Conservation (phyloP, 164 flowering plant species). For the Protea cynaroides region DNA sequence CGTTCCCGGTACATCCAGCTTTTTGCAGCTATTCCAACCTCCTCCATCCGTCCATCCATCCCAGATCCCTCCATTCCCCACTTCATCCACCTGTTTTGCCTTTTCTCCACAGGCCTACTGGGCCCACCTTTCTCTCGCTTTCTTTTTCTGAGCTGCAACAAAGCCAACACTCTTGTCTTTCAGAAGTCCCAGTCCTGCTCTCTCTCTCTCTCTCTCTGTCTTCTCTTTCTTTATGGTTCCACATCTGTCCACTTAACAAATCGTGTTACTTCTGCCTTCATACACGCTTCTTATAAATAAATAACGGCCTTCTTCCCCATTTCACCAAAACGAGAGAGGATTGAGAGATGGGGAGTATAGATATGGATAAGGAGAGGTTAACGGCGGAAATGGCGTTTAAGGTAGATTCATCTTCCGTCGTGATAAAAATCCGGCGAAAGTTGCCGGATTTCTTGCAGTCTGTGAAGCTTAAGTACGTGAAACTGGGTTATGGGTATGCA, state of each 20-base stretch:
- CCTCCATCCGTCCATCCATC: too few relatives aligned
- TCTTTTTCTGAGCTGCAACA: too few relatives aligned
- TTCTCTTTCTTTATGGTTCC: too few relatives aligned
- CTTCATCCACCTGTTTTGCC: too few relatives aligned
- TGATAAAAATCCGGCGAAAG: slow-evolving; percentile 60
- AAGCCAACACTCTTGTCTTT: too few relatives aligned
- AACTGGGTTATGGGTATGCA: slow-evolving; percentile 30
- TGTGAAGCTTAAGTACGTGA: slow-evolving; percentile 87
- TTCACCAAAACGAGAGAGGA: not conserved
- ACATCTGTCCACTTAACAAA: not conserved
- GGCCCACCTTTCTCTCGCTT: too few relatives aligned
- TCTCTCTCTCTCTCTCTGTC: too few relatives aligned
- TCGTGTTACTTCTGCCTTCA: slow-evolving; percentile 5
- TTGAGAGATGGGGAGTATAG: slow-evolving; percentile 17
- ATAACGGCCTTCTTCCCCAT: not conserved
- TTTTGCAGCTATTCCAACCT: slow-evolving; percentile 18
- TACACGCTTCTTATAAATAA: slow-evolving; percentile 6
- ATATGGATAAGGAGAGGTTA: slow-evolving; percentile 54
- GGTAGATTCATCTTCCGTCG: slow-evolving; percentile 47
- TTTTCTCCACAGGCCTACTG: too few relatives aligned
- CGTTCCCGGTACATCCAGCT: slow-evolving; percentile 18
- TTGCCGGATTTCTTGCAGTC: slow-evolving; percentile 62
- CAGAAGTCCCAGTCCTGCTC: too few relatives aligned
- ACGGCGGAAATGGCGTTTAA: slow-evolving; percentile 59
- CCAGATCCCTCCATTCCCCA: too few relatives aligned